These are phyloP conservation scores for Mortierella sp. DNA, from an alignment of 371 early-diverging fungal species.

Conservation along the genomic window DNA sequence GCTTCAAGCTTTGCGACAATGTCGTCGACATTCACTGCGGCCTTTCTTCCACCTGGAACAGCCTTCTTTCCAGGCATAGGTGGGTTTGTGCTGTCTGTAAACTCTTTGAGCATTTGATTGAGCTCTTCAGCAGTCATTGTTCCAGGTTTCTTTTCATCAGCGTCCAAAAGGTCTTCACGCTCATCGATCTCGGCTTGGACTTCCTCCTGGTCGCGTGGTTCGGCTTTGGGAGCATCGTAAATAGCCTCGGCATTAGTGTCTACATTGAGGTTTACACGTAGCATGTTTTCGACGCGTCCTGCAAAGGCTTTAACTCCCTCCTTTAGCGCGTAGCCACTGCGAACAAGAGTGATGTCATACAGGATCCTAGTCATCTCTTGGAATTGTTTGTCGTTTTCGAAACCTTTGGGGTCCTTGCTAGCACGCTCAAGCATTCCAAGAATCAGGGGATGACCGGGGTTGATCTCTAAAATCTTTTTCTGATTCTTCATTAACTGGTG, in stretches of 20 bases:
- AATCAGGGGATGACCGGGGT: conserved; percentile 83
- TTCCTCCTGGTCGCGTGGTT: conserved; percentile 48
- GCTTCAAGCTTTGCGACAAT: conserved; percentile 44
- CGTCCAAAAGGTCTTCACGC: conserved; percentile 54
- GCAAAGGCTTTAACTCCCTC: conserved; percentile 72
- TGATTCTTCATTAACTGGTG: conserved; percentile 66
- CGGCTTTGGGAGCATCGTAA: conserved; percentile 59
- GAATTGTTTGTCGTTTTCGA: conserved; percentile 62
- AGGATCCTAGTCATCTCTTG: conserved; percentile 73
- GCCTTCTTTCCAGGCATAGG: conserved; percentile 2
- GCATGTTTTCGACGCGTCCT: conserved; percentile 76
- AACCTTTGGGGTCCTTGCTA: conserved; percentile 54
- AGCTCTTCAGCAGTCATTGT: conserved; percentile 38
- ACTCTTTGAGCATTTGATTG: conserved; percentile 52
- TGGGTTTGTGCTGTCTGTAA: conserved; percentile 51
- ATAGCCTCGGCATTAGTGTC: conserved; percentile 58
- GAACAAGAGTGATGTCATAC: conserved; percentile 83
- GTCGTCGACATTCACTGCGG: conserved; percentile 32
- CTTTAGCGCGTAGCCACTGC: conserved; percentile 79
- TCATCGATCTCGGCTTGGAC: conserved; percentile 55
- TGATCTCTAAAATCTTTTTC: conserved; percentile 91
- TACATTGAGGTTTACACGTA: conserved; percentile 76
- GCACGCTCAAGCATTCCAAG: conserved; percentile 66
- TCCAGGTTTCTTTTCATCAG: conserved; percentile 41
- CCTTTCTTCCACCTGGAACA: conserved; percentile 12